phyloP scores from a whole-genome alignment of 192 early-diverging fungal genomes.

The Linnemannia elongata region DNA sequence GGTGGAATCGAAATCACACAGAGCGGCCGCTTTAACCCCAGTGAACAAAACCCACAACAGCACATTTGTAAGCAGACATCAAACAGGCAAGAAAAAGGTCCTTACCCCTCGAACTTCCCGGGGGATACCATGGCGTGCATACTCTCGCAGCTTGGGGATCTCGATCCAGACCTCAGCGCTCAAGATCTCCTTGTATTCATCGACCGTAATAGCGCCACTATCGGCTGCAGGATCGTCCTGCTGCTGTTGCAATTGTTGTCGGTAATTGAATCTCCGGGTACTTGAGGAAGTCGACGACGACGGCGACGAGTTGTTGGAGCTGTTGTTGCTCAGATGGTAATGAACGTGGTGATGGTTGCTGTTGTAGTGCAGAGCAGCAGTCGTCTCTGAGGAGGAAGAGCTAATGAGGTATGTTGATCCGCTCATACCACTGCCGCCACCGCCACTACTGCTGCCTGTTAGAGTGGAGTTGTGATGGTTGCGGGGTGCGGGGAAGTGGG shows the following conservation, averaged over 20 bases:
- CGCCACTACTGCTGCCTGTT: background rate
- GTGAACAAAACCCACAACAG: background rate
- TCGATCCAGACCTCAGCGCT: slow-evolving; percentile 86
- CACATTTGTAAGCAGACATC: too few species aligned
- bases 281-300: slow-evolving; percentile 3
- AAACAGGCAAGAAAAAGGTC: background rate
- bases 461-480: background rate
- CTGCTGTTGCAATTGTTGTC: background rate
- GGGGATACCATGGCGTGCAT: slow-evolving; percentile 84
- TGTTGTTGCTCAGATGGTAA: slow-evolving; percentile 13
- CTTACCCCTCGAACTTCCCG: slow-evolving; percentile 77
- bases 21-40: background rate
- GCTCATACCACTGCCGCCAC: background rate
- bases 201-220: slow-evolving; percentile 41
- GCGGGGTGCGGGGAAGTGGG: background rate
- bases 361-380: background rate
- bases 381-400: background rate
- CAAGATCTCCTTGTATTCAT: slow-evolving; percentile 80
- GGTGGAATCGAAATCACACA: background rate
- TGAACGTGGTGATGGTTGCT: background rate
- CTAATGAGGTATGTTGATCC: background rate
- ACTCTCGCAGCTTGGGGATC: slow-evolving; percentile 78
- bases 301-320: background rate
- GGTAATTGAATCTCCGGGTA: slow-evolving; percentile 10
- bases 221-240: slow-evolving; percentile 7